A percentile compares a stretch with the other conserved stretches of the same genome.
phyloP scores from a whole-genome alignment of 1,139 yeast genomes.

The Meyerozyma sp. region DNA sequence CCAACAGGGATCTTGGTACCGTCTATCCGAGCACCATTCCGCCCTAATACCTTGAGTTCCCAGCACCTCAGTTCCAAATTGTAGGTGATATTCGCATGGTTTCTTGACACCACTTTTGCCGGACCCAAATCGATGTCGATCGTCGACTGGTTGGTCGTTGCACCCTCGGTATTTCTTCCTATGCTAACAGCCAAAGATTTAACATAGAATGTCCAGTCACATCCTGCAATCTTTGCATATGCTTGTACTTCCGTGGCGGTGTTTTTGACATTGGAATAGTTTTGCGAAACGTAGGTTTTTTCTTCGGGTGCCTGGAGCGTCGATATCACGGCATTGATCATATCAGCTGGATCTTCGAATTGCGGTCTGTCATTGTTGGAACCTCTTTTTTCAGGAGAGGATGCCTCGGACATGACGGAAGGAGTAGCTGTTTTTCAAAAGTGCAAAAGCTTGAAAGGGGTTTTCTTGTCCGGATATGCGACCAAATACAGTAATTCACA shows the following conservation, averaged over 20 bases:
- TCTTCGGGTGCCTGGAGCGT: conserved; percentile 45
- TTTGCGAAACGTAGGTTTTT: conserved; percentile 43
- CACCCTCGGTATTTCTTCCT: conserved; percentile 76
- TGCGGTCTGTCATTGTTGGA: conserved; percentile 7
- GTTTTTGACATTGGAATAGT: conserved; percentile 63
- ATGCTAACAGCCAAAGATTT: conserved; percentile 72
- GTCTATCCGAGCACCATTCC: conserved; percentile 92
- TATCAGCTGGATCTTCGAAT: conserved; percentile 48
- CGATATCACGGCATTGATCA: conserved; percentile 49
- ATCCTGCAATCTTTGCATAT: conserved; percentile 93
- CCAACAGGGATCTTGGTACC: conserved; percentile 55
- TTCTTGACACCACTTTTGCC: conserved; percentile 88
- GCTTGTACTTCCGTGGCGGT: conserved; percentile 88
- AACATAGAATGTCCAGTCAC: conserved; percentile 90
- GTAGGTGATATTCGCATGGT: conserved; percentile 80
- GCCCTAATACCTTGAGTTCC: conserved; percentile 79
- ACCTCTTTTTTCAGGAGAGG: conserved; percentile 3
- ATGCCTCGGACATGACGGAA: neutral
- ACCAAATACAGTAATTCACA: neutral
- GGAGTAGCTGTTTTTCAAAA: no score
- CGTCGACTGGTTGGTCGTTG: conserved; percentile 13
- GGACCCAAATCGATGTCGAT: conserved; percentile 94
- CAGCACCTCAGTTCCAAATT: conserved; percentile 72
- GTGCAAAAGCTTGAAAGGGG: neutral
- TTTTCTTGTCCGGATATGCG: no score